Evolutionary conservation across 73 alveolate species (phyloP).

Genomic region (Uronychia setigera): DNA sequence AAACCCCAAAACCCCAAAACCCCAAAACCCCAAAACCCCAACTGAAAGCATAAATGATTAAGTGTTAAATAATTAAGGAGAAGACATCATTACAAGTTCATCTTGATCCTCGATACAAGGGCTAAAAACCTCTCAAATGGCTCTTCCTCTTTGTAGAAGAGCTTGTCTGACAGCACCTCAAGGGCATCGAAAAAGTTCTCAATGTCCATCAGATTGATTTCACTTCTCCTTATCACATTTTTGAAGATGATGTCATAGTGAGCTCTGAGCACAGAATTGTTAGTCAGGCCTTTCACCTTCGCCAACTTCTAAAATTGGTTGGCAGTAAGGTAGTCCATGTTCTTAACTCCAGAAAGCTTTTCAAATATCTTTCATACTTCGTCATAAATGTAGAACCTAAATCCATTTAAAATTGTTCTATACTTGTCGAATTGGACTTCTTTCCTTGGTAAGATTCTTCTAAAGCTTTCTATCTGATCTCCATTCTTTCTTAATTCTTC

Average conservation of each 20-base stretch:
- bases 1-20: too few species aligned
- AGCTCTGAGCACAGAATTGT: constrained; percentile 28
- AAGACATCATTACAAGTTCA: not conserved
- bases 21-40: too few species aligned
- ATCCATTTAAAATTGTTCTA: not conserved
- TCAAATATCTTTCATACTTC: constrained; percentile 19
- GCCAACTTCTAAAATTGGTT: constrained; percentile 17
- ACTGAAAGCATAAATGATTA: too few species aligned
- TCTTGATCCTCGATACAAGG: not conserved
- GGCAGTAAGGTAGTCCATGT: constrained; percentile 13
- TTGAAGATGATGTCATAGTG: constrained; percentile 46
- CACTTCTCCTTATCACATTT: constrained; percentile 43
- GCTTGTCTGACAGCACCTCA: constrained; percentile 26
- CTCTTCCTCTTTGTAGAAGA: constrained; percentile 6
- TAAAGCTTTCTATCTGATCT: not conserved
- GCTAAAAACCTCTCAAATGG: constrained; percentile 7
- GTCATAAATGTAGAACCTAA: constrained; percentile 14
- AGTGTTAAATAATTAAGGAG: too few species aligned
- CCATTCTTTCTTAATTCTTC: not conserved
- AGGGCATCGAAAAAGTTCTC: constrained; percentile 37
- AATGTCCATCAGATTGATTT: constrained; percentile 21
- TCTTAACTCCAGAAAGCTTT: constrained; percentile 26
- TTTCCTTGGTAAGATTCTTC: constrained; percentile 6
- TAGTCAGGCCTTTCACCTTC: constrained; percentile 6
- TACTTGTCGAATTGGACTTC: not conserved